Evolutionary conservation across 176 grass and related monocot genomes (phyloP), one percentile per base, ranked within the genome.

Genomic region (Cenchrus fungigraminus): DNA sequence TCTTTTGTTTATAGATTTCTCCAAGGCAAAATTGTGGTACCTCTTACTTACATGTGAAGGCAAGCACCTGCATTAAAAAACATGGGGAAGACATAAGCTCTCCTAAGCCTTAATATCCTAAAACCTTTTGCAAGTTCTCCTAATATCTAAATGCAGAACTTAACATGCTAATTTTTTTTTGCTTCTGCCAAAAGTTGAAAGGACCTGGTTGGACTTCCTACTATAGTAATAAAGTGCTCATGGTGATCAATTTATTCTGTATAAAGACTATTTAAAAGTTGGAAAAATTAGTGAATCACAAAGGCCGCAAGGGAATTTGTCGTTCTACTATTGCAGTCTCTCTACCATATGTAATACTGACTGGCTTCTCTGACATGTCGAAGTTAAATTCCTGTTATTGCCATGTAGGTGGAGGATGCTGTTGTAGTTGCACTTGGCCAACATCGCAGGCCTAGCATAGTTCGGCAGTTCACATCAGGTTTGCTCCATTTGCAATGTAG

Each of bases 381-480:
- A 78, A 59, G 14, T 25, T 84, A 78, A 50, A 42, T 69, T 65
- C 20, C 62, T 57, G 69, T 50, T 77, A 89, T 73, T 86, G 17
- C 83, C 67, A 79, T 82, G 47, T 83, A 99, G 97, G 97, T 97
- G 71, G 97, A 99, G 86, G 94, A 94, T 94, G 94, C 97, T 77
- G 86, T 99, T 85, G 91, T 97, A 67, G 84, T 99, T 94, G 89
- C 97, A 69, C 88, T 99, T 63, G 94, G 91, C 68, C 97, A 99
- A 83, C 90, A 94, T 61, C 86, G 94, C 34, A 84, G 94, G 80
- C 91, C 97, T 68, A 97, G 90, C 84, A 91, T 99, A 84, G 79
- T 90, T 91, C 94, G 90, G 62, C 97, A 99, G 85, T 92, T 97
- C 79, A 94, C 89, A 83, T 97, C 97, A 94, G 97, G 97, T 99